Evolutionary conservation across 148 eudicot species (phyloP).

Genomic region (Pharnaceum exiguum): DNA sequence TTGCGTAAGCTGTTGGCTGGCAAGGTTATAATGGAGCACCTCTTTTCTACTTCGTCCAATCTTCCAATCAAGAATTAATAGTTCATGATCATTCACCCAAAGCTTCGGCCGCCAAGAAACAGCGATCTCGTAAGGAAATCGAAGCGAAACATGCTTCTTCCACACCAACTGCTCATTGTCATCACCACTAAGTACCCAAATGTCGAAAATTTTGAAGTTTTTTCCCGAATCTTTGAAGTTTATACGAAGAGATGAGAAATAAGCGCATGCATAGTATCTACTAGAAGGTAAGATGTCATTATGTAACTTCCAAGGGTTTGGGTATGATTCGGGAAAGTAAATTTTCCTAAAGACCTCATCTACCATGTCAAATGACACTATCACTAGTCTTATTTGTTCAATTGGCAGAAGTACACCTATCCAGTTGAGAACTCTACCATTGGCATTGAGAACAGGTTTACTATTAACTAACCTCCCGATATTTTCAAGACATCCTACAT

Average conservation of each 20-base stretch:
- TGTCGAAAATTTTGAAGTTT: no score
- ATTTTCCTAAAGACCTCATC: constrained; percentile 1
- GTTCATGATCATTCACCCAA: constrained; percentile 10
- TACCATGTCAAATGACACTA: constrained; percentile 1
- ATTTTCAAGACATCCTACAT: neutral
- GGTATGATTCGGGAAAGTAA: neutral
- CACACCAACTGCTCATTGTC: neutral
- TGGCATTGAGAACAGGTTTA: neutral
- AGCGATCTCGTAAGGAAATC: neutral
- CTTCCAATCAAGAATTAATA: neutral
- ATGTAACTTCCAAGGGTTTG: neutral
- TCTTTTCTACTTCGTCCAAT: neutral
- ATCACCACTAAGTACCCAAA: constrained; percentile 6
- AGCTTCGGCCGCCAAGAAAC: neutral
- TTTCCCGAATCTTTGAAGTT: no score
- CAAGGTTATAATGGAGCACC: neutral
- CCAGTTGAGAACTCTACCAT: constrained; percentile 1
- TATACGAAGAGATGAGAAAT: no score
- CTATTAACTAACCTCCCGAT: neutral
- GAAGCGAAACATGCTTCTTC: neutral
- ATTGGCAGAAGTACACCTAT: neutral
- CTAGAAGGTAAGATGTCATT: neutral
- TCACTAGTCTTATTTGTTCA: neutral
- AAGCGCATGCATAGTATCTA: neutral
- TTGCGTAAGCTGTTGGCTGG: constrained; percentile 1